Percentiles rank a stretch among this genome's conserved stretches.
These are phyloP conservation scores for Suillus cothurnatus DNA, from an alignment of 768 basidiomycete genomes.

Conservation along the genomic window DNA sequence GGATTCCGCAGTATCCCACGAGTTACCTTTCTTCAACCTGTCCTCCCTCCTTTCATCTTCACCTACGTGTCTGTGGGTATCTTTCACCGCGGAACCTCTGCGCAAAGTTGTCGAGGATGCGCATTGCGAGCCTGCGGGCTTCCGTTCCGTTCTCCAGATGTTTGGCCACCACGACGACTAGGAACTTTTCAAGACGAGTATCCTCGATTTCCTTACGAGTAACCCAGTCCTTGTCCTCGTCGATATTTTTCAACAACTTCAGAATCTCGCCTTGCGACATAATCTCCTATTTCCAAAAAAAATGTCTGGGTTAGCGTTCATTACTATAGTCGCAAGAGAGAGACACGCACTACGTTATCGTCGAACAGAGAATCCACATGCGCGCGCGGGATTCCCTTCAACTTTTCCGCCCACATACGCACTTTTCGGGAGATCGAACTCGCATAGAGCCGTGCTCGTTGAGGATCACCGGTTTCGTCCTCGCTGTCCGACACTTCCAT, in stretches of 20 bases:
- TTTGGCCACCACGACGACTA: constrained; percentile 9
- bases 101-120: constrained; percentile 23
- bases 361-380: neutral
- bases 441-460: neutral
- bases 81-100: constrained; percentile 23
- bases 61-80: neutral
- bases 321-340: neutral
- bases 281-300: neutral
- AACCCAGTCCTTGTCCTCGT: constrained; percentile 22
- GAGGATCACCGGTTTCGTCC: neutral
- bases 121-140: constrained; percentile 11
- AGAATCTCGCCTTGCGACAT: constrained; percentile 17
- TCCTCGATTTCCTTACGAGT: constrained; percentile 19
- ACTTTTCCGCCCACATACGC: constrained; percentile 17
- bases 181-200: constrained; percentile 12
- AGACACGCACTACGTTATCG: neutral
- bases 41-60: constrained; percentile 3
- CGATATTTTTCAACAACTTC: constrained; percentile 22
- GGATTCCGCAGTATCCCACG: constrained; percentile 3
- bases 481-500: neutral
- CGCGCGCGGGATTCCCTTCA: constrained; percentile 10
- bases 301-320: neutral
- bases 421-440: constrained; percentile 7
- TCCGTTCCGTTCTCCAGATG: constrained; percentile 7
- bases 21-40: neutral